Percentiles rank a stretch among this genome's conserved stretches.
phyloP scores from a whole-genome alignment of 768 basidiomycete genomes.

The Pleurotus tuoliensis region DNA sequence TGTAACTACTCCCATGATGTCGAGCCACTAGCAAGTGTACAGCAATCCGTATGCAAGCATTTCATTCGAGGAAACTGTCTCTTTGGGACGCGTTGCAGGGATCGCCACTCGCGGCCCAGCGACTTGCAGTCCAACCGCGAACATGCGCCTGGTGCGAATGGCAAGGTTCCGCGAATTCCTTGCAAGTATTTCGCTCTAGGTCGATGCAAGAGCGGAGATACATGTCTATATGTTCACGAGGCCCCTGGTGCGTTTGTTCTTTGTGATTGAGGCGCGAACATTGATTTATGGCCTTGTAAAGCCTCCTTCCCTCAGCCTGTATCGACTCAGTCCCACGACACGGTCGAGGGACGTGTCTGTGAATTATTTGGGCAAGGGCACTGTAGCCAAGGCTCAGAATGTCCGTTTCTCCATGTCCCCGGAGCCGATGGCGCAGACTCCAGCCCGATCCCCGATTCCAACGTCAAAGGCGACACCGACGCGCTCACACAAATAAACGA shows the following conservation, averaged over 20 bases:
- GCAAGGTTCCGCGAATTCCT: not conserved
- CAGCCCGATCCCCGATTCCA: not conserved
- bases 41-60: not conserved
- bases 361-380: not conserved
- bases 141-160: too few relatives aligned
- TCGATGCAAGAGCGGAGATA: constrained; percentile 22
- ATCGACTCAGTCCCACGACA: too few relatives aligned
- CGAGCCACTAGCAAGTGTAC: constrained; percentile 6
- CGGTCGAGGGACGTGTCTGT: not conserved
- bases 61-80: constrained; percentile 4
- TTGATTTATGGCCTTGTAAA: too few relatives aligned
- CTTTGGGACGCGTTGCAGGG: constrained; percentile 3
- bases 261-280: too few relatives aligned
- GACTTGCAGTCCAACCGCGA: not conserved
- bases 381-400: not conserved
- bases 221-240: constrained; percentile 22
- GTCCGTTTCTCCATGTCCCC: not conserved
- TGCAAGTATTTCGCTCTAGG: constrained; percentile 24
- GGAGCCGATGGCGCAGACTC: not conserved
- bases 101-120: not conserved
- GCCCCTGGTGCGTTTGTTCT: not conserved
- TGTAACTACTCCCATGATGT: constrained; percentile 17
- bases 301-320: too few relatives aligned
- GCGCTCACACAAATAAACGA: too few relatives aligned
- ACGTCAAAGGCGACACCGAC: not conserved